Evolutionary conservation across 192 early-diverging fungal genomes (phyloP), one percentile per base, ranked within the genome.

Genomic region (Jimgerdemannia lactiflua): DNA sequence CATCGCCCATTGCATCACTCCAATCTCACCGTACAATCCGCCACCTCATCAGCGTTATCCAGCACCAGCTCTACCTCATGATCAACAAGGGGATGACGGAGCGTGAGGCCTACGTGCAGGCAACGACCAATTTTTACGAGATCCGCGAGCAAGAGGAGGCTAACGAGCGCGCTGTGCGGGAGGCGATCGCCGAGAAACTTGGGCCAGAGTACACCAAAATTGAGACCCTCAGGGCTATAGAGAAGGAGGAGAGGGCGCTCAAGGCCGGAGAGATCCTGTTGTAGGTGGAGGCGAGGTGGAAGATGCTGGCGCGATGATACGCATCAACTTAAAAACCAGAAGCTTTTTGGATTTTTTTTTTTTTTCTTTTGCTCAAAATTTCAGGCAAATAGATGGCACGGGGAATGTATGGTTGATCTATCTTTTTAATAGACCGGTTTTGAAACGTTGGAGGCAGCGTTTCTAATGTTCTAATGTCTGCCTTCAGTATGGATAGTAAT

Each of bases 41-140:
- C 29, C 1, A 29, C 29, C 29, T 29, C 29, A 29, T 44, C 82
- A 93, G 92, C 89, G 94, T 98, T 72, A 89, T 98, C 68, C 92
- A 93, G 80, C 88, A 94, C 80, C 93, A 96, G 81, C 67, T 94
- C 72, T 89, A 93, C 82, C 84, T 96, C 64, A 95, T 95, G 89
- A 79, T 84, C 42, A 69, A 65, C 18, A 71, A 85, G 69, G 86
- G 86, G 44, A 80, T 93, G 77, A 81, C 90, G 39, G 87, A 92
- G 80, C 86, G 90, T 74, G 88, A 91, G 63, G 95, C 97, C 18
- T 98, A 98, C 74, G 87, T 85, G 59, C 84, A 86, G 67, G 93
- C 93, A 29, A 91, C 94, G 14, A 70, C 77, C 14, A 94, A 94
- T 75, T 97, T 98, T 79, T 97, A 97, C 78, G 78, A 79, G 69